Base-by-base conservation (phyloP, 2,329 filamentous ascomycete species). In the Incumbomyces delicatus region DNA sequence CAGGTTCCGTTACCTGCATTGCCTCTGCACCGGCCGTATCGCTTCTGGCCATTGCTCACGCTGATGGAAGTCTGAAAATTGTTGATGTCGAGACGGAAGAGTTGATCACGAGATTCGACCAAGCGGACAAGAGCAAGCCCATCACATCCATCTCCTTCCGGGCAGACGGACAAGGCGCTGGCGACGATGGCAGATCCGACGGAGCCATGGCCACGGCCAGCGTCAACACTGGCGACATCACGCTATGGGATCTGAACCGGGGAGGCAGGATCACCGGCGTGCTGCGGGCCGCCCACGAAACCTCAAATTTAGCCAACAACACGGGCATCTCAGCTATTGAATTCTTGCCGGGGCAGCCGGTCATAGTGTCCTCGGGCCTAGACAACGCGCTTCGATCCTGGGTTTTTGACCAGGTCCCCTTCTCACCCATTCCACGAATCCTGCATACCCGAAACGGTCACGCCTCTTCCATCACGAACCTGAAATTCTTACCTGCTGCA, bases 191-290 rank as follows among this genome's bases (percentile, higher is more conserved):
- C 1, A 79, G 81, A 46, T 81, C 83, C 56, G 78, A 88, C 31
- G 92, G 92, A 45, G 87, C 95, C 46, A 95, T 98, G 88, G 90
- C 90, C 6, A 96, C 92, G 0, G 81, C 87, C 7, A 88, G 86
- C 17, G 72, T 73, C 20, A 73, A 77, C 3, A 89, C 78, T 51
- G 90, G 92, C 30, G 92, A 98, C 63, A 78, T 98, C 37, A 94
- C 87, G 0, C 83, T 98, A 53, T 98, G 92, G 92, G 92, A 98
- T 63, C 73, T 98, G 47, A 95, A 95, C 61, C 76, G 84, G 32
- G 88, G 88, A 13, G 88, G 88, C 4, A 81, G 87, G 57, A 81
- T 95, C 47, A 86, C 85, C 67, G 89, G 92, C 40, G 78, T 94
- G 11, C 73, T 98, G 31, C 80, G 89, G 56, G 85, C 87, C 46